Evolutionary conservation across 2,329 filamentous ascomycete species (phyloP), one percentile per base, ranked within the genome.

Genomic region (Pseudopyrenochaeta lycopersici): DNA sequence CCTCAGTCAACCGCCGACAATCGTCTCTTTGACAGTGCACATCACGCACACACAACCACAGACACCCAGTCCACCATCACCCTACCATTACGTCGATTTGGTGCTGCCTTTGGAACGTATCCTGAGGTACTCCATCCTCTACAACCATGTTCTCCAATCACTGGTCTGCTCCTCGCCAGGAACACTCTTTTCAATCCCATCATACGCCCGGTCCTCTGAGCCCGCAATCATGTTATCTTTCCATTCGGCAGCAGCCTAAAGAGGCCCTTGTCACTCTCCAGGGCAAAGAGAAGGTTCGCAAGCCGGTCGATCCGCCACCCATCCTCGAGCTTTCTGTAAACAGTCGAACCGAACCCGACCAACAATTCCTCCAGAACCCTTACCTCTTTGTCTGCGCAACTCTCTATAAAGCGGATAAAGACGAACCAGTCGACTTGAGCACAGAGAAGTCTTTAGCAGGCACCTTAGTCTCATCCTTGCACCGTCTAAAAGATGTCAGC

Each of bases 301-400:
- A 96, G 75, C 91, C 92, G 7, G 86, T 97, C 67, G 92, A 97
- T 72, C 92, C 93, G 46, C 92, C 92, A 11, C 92, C 92, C 36
- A 90, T 96, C 64, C 81, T 96, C 40, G 88, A 94, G 77, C 82
- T 96, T 41, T 76, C 77, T 74, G 84, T 87, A 51, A 76, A 74
- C 45, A 71, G 76, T 42, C 70, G 74, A 23, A 71, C 69, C 27
- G 85, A 86, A 70, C 80, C 83, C 15, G 76, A 85, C 76, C 80
- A 90, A 85, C 81, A 86, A 61, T 88, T 83, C 71, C 78, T 88
- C 33, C 84, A 87, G 72, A 88, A 84, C 62, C 86, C 86, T 3
- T 87, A 88, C 67, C 82, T 85, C 67, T 88, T 88, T 67, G 84
- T 87, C 81, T 82, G 80, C 68, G 82, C 81, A 63, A 84, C 80